A percentile compares a stretch with the other conserved stretches of the same genome.
Conservation (phyloP, 768 basidiomycete genomes). For the Mrakia frigida region DNA sequence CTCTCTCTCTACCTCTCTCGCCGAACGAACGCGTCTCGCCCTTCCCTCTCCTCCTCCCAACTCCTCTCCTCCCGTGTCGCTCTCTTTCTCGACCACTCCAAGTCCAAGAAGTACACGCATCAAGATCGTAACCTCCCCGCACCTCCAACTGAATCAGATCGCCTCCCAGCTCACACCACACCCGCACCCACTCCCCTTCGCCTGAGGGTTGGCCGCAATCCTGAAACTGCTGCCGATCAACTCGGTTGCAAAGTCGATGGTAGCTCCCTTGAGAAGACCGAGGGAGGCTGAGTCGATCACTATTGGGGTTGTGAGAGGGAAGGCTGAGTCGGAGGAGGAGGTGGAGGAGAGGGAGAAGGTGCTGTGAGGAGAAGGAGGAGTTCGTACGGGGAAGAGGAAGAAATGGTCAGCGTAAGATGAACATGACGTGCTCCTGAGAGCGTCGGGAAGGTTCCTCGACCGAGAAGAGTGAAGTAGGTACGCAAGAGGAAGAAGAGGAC, state of each 20-base stretch:
- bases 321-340: background rate
- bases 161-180: constrained; percentile 96
- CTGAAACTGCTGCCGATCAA: constrained; percentile 89
- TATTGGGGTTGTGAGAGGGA: constrained; percentile 45
- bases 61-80: no score
- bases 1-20: no score
- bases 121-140: background rate
- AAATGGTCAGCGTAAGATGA: background rate
- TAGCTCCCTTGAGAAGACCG: constrained; percentile 75
- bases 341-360: constrained; percentile 51
- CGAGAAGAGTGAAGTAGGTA: no score
- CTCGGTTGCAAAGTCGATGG: constrained; percentile 86
- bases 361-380: constrained; percentile 47
- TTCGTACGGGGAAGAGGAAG: background rate
- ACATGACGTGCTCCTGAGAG: background rate
- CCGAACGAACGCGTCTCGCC: no score
- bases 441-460: no score
- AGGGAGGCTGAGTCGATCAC: constrained; percentile 83
- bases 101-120: background rate
- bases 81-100: no score
- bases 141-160: constrained; percentile 5
- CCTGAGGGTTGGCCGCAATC: constrained; percentile 77
- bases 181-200: constrained; percentile 77
- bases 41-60: no score
- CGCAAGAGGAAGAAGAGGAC: background rate